Base-by-base conservation (phyloP, 495 filamentous ascomycete genomes). In the Immersiella caudata region DNA sequence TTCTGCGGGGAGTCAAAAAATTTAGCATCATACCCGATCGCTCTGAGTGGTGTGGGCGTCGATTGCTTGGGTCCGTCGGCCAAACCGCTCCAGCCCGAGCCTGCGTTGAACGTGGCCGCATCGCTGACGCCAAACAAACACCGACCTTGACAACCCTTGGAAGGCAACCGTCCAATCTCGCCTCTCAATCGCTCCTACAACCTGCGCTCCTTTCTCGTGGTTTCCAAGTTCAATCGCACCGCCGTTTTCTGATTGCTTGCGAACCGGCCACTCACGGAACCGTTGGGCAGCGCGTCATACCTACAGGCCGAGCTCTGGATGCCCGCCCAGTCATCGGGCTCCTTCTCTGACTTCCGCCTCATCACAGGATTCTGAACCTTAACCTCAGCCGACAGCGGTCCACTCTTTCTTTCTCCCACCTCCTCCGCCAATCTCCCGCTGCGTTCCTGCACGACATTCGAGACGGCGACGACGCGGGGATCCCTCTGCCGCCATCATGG, bases 1-100 rank as follows among this genome's bases (percentile, higher is more conserved):
- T 71, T 70, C 68, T 68, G 73, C 73, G 73, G 73, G 74, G 74
- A 66, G 65, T 70, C 61, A 72, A 76, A n/a, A 76, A 76, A 66
- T 72, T 75, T 72, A 68, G 71, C 74, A 68, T 74, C 71, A 70
- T 70, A 49, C 54, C 46, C 25, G 49, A 58, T 36, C 26, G 56
- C 65, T 63, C 64, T 60, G 20, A 11, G 11, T 63, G 55, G 20
- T 58, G n/a, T 22, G 56, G 7, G 21, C 6, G 8, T 46, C 40
- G 11, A 46, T 18, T n/a, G 24, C 22, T 6, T 22, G 22, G 26
- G 22, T 27, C 56, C 21, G 56, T 35, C 56, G 56, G 56, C 56
- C 22, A 59, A 27, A 50, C 60, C 50, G 60, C 35, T 25, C 63
- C 40, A 62, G 35, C 63, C 52, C 36, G 22, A 59, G 56, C 56